phyloP scores from a whole-genome alignment of 345 rosid genomes.

The Noccaea caerulescens region DNA sequence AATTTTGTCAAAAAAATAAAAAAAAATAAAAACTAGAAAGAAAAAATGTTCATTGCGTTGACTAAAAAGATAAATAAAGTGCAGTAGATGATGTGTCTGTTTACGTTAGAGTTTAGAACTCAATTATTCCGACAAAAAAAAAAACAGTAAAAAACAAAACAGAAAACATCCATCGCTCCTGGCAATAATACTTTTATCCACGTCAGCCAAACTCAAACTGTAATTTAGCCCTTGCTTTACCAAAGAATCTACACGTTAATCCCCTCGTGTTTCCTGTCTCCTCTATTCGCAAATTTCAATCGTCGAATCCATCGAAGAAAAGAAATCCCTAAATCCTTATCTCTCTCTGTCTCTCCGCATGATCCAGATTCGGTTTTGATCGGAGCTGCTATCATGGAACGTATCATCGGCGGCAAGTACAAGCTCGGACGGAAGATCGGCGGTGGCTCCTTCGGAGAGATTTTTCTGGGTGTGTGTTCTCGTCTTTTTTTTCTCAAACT shows the following conservation, averaged over 20 bases:
- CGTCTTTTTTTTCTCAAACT: background rate
- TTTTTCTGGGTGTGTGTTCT: constrained; percentile 69
- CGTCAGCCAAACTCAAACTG: constrained; percentile 11
- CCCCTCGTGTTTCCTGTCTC: constrained; percentile 1
- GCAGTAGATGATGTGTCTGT: too few relatives aligned
- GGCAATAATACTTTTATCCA: constrained; percentile 6
- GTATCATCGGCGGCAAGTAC: constrained; percentile 84
- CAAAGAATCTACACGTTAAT: too few relatives aligned
- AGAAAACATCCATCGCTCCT: background rate
- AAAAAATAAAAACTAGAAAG: background rate
- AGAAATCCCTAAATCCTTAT: constrained; percentile 42
- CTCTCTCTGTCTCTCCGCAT: constrained; percentile 27
- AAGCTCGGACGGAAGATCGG: constrained; percentile 96
- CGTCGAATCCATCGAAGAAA: background rate
- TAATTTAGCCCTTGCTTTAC: too few relatives aligned
- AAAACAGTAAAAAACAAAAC: too few relatives aligned
- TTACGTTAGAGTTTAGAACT: too few relatives aligned
- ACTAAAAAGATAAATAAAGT: background rate
- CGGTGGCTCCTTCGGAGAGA: constrained; percentile 96
- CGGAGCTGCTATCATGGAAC: constrained; percentile 54
- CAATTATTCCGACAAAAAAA: too few relatives aligned
- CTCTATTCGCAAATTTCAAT: background rate
- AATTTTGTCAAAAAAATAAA: background rate
- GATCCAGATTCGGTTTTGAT: constrained; percentile 42
- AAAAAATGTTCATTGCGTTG: background rate